These are phyloP conservation scores for Candida adriatica DNA, from an alignment of 805 yeast genomes.

Conservation along the genomic window DNA sequence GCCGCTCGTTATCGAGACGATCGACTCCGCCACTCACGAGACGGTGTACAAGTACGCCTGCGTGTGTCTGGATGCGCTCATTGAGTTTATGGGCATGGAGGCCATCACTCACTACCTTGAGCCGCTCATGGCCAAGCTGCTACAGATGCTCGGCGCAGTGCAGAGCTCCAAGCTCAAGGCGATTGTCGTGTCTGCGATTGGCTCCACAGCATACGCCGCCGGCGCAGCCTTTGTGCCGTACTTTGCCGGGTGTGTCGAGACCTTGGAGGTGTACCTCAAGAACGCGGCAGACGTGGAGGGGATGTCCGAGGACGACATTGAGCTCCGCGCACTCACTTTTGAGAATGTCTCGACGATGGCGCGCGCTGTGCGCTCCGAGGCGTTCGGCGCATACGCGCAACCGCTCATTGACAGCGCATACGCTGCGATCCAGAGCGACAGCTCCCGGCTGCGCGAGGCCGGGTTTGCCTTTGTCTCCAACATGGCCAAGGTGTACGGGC, in stretches of 20 bases:
- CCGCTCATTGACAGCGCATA: constrained; percentile 87
- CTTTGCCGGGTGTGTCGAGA: constrained; percentile 74
- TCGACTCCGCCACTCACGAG: constrained; percentile 78
- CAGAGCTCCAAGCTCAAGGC: constrained; percentile 64
- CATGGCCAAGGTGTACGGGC: constrained; percentile 91
- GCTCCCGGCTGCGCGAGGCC: constrained; percentile 85
- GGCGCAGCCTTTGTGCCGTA: constrained; percentile 84
- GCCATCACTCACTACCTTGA: constrained; percentile 77
- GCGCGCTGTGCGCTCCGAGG: constrained; percentile 89
- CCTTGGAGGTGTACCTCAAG: constrained; percentile 74
- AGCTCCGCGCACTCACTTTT: constrained; percentile 84
- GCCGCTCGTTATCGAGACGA: constrained; percentile 80
- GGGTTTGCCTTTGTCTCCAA: constrained; percentile 90
- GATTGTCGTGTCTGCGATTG: constrained; percentile 89
- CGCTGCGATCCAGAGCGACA: constrained; percentile 65
- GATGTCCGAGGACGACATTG: constrained; percentile 81
- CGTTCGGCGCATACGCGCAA: constrained; percentile 79
- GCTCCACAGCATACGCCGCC: constrained; percentile 94
- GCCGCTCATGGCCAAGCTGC: constrained; percentile 83
- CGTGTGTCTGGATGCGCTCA: constrained; percentile 81
- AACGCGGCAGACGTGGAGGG: constrained; percentile 65
- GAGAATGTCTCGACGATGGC: constrained; percentile 95
- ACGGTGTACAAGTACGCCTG: constrained; percentile 89
- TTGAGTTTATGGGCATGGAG: constrained; percentile 86
- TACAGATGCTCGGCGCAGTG: constrained; percentile 74